These are phyloP conservation scores for Colletotrichum graminicola DNA, from an alignment of 2,329 filamentous ascomycete species.

Conservation along the genomic window DNA sequence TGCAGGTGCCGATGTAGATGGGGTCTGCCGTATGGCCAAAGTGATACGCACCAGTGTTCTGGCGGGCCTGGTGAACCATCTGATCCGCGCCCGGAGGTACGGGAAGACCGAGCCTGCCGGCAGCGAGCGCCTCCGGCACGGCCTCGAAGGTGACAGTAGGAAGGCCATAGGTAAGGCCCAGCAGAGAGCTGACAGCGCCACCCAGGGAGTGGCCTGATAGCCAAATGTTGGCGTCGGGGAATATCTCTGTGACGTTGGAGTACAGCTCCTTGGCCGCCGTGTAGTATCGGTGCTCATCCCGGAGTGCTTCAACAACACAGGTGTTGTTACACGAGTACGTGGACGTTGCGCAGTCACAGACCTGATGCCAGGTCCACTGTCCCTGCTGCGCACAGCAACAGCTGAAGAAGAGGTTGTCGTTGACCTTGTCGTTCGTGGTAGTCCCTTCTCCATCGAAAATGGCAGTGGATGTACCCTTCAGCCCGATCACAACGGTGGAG, in stretches of 20 bases:
- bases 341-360: conserved; percentile 90
- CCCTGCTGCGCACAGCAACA: conserved; percentile 97
- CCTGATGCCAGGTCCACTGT: conserved; percentile 88
- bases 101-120: conserved; percentile 85
- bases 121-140: conserved; percentile 89
- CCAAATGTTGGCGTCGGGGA: conserved; percentile 89
- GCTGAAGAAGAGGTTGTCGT: conserved; percentile 98
- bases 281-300: conserved; percentile 91
- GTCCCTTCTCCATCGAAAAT: conserved; percentile 98
- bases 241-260: conserved; percentile 89
- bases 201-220: conserved; percentile 92
- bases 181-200: conserved; percentile 86
- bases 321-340: conserved; percentile 94
- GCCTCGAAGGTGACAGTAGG: conserved; percentile 95
- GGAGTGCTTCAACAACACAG: conserved; percentile 81
- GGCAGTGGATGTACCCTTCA: conserved; percentile 92
- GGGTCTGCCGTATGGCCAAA: conserved; percentile 97
- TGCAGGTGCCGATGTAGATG: conserved; percentile 93
- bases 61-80: conserved; percentile 75
- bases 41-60: conserved; percentile 84
- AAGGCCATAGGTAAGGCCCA: conserved; percentile 90
- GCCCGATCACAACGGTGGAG: conserved; percentile 86
- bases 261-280: conserved; percentile 90
- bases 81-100: conserved; percentile 83
- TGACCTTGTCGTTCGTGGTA: conserved; percentile 96